These are phyloP conservation scores for Candida khao-thaluensis DNA, from an alignment of 805 yeast species.

Conservation along the genomic window DNA sequence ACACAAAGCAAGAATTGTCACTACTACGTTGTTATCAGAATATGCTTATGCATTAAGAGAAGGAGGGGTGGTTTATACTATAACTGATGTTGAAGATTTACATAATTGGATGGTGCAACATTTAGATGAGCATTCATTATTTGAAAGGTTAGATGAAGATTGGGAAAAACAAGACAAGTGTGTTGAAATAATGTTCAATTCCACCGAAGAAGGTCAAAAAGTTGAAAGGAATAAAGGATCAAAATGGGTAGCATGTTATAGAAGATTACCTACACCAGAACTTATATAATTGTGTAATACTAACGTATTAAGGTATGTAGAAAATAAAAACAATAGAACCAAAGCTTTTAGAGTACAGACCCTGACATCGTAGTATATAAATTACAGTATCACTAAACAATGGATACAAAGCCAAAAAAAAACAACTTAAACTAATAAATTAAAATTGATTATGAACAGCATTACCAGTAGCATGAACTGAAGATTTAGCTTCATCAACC, in stretches of 20 bases:
- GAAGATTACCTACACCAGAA: slow-evolving; percentile 61
- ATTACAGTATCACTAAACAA: slow-evolving; percentile 3
- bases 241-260: slow-evolving; percentile 86
- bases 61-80: slow-evolving; percentile 88
- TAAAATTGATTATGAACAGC: slow-evolving; percentile 11
- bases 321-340: too few relatives aligned
- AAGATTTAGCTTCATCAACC: slow-evolving; percentile 21
- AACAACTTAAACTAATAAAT: not conserved
- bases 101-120: slow-evolving; percentile 97
- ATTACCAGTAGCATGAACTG: slow-evolving; percentile 12
- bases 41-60: slow-evolving; percentile 87
- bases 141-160: slow-evolving; percentile 72
- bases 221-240: slow-evolving; percentile 87
- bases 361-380: too few relatives aligned
- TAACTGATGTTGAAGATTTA: slow-evolving; percentile 91
- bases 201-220: slow-evolving; percentile 98
- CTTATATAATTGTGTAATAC: not conserved
- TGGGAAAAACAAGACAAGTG: slow-evolving; percentile 82
- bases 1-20: slow-evolving; percentile 94
- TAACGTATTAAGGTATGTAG: not conserved
- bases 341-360: too few relatives aligned
- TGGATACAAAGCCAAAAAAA: slow-evolving; percentile 2
- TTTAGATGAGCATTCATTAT: slow-evolving; percentile 85
- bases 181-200: slow-evolving; percentile 80
- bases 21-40: slow-evolving; percentile 84